Conservation (phyloP, 768 basidiomycete species). For the Lyophyllum atratum region DNA sequence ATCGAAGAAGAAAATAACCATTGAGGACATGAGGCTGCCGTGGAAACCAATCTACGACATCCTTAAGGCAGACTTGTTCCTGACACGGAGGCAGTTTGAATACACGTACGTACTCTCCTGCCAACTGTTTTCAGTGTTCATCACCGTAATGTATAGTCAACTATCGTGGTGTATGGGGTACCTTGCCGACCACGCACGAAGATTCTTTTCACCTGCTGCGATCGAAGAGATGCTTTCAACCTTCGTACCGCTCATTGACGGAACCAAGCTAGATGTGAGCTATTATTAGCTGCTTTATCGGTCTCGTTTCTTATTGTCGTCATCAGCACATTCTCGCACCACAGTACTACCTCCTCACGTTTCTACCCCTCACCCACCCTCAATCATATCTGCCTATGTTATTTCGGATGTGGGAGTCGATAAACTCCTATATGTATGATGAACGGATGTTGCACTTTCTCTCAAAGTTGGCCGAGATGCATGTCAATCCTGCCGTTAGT, state of each 20-base stretch:
- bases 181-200: slow-evolving; percentile 64
- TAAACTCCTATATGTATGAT: slow-evolving; percentile 89
- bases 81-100: slow-evolving; percentile 75
- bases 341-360: slow-evolving; percentile 84
- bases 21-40: slow-evolving; percentile 79
- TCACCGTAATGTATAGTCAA: slow-evolving; percentile 44
- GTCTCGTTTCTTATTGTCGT: slow-evolving; percentile 11
- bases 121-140: slow-evolving; percentile 5
- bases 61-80: slow-evolving; percentile 73
- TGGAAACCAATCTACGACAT: slow-evolving; percentile 81
- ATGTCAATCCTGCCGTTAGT: slow-evolving; percentile 75
- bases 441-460: slow-evolving; percentile 88
- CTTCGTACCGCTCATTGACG: slow-evolving; percentile 79
- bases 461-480: slow-evolving; percentile 74
- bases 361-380: slow-evolving; percentile 83
- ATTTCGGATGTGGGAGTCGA: slow-evolving; percentile 84
- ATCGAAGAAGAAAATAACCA: slow-evolving; percentile 73
- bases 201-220: slow-evolving; percentile 89
- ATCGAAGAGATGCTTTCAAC: slow-evolving; percentile 87
- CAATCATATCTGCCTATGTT: slow-evolving; percentile 83
- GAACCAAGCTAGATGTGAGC: slow-evolving; percentile 71
- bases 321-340: slow-evolving; percentile 71
- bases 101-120: slow-evolving; percentile 55
- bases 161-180: slow-evolving; percentile 78
- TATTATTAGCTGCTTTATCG: background rate